Conservation (phyloP, 2,329 filamentous ascomycete genomes). For the Phaeomoniella chlamydospora region DNA sequence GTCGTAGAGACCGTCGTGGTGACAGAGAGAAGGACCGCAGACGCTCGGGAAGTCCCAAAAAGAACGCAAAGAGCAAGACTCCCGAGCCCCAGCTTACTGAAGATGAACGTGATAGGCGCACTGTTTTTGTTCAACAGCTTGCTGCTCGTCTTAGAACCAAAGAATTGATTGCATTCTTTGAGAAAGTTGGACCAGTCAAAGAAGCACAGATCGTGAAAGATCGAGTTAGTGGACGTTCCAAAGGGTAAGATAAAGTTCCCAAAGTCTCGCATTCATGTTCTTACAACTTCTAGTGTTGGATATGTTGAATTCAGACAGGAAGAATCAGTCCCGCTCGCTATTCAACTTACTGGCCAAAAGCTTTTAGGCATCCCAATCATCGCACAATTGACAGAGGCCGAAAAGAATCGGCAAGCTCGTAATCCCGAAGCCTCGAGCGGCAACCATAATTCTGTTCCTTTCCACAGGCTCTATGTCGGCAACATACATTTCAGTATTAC, state of each 20-base stretch:
- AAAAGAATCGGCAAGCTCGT: conserved; percentile 95
- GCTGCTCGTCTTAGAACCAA: conserved; percentile 84
- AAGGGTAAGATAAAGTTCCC: conserved; percentile 55
- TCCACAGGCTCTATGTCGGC: conserved; percentile 95
- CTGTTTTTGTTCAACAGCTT: conserved; percentile 96
- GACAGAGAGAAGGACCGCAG: conserved; percentile 31
- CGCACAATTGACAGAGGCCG: conserved; percentile 93
- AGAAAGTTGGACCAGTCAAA: conserved; percentile 85
- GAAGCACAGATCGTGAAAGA: conserved; percentile 99
- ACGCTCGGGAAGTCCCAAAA: conserved; percentile 26
- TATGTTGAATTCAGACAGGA: conserved; percentile 98
- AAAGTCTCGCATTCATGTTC: conserved; percentile 10
- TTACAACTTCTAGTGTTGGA: conserved; percentile 58
- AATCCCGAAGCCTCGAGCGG: conserved; percentile 54
- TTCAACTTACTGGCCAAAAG: conserved; percentile 97
- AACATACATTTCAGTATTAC: conserved; percentile 99
- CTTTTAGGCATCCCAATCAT: conserved; percentile 98
- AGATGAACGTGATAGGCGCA: conserved; percentile 91
- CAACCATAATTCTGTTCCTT: conserved; percentile 74
- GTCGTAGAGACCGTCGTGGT: conserved; percentile 36
- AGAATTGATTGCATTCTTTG: conserved; percentile 88
- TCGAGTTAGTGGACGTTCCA: conserved; percentile 87
- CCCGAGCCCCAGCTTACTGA: conserved; percentile 66
- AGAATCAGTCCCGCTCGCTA: conserved; percentile 81
- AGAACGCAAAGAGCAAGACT: conserved; percentile 26